Evolutionary conservation across 2,329 filamentous ascomycete species (phyloP), one percentile per base, ranked within the genome.

Genomic region (Aschersonia sp.): DNA sequence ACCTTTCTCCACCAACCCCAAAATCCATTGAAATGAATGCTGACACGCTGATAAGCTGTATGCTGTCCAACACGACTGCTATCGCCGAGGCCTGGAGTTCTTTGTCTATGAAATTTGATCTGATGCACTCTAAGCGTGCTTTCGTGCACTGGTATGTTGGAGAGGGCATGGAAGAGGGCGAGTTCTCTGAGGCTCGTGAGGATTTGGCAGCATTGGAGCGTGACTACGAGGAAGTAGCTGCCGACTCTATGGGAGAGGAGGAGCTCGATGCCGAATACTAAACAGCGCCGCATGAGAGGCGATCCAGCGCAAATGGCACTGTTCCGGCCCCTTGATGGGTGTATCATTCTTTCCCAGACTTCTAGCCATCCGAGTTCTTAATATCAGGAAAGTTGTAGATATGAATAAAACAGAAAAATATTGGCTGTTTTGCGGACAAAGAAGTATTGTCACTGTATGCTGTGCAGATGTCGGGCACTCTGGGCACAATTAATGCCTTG

Each of bases 101-200:
- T 57, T 81, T 98, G 55, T 94, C 89, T 53, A 80, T 84, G 80
- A 98, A 98, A 77, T 98, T 98, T 76, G 92, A 98, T 65, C 87
- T 98, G 68, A 98, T 98, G 92, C 96, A 97, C 83, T 94, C 88
- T 69, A 98, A 98, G 85, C 92, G 92, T 76, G 92, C 92, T 53
- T 98, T 98, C 73, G 92, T 98, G 56, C 92, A 98, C 75, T 98
- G 92, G 92, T 98, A 97, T 63, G 92, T 98, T 65, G 92, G 92
- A 75, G 92, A 97, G 78, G 92, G 92, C 82, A 98, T 98, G 92
- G 92, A 98, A 79, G 92, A 98, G 72, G 92, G 92, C 71, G 92
- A 98, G 73, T 98, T 98, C 81, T 94, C 88, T 50, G 92, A 98
- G 78, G 92, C 92, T 55, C 89, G 92, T 69, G 92, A 98, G 75